Evolutionary conservation across 2,329 filamentous ascomycete species (phyloP).

Genomic region (Microsporum ferrugineum): DNA sequence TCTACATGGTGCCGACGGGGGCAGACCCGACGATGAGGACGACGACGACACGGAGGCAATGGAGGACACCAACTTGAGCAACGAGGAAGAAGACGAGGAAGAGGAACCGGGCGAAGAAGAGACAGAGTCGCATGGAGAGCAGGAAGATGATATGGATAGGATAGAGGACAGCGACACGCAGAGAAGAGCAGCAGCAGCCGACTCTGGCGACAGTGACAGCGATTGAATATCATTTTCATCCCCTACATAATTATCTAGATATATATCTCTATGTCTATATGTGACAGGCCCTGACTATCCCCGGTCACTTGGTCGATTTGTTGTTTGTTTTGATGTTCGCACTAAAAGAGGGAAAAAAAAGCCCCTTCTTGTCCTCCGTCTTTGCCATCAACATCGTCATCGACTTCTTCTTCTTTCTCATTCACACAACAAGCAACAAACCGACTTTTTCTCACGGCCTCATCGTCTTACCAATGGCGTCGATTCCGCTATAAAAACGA

Average conservation of each 20-base stretch:
- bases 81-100: constrained; percentile 17
- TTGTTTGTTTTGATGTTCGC: constrained; percentile 2
- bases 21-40: neutral
- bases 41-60: constrained; percentile 1
- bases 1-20: neutral
- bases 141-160: neutral
- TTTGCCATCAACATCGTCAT: neutral
- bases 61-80: constrained; percentile 7
- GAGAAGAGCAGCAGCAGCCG: neutral
- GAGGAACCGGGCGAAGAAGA: constrained; percentile 17
- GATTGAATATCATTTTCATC: neutral
- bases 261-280: too few relatives aligned
- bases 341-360: neutral
- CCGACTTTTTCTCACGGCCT: neutral
- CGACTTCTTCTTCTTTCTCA: neutral
- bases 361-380: neutral
- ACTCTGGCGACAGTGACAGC: constrained; percentile 5
- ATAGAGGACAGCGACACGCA: constrained; percentile 5
- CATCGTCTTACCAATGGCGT: neutral
- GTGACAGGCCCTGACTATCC: neutral
- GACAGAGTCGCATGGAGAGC: constrained; percentile 16
- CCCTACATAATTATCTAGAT: too few relatives aligned
- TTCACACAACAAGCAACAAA: neutral
- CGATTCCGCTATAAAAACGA: neutral
- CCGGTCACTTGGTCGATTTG: neutral